Evolutionary conservation across 495 filamentous ascomycete genomes (phyloP), one percentile per base, ranked within the genome.

Genomic region (Hyaloscypha variabilis): DNA sequence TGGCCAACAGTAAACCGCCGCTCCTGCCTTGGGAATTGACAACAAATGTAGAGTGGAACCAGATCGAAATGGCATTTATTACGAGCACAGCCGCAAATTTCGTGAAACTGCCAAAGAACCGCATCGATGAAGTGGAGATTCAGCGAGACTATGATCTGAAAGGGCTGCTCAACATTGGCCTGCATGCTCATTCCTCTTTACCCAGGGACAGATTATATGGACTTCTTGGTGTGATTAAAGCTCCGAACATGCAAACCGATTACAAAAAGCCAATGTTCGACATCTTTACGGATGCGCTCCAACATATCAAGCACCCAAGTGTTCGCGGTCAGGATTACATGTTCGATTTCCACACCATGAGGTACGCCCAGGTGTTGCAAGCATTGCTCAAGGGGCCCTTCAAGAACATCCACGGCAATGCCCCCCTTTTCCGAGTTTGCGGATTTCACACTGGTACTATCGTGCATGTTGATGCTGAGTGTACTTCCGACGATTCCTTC

Each of bases 211-310:
- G 19, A 46, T 10, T 46, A 8, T 46, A 46, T 46, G 39, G 39
- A 46, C 10, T 46, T 19, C 39, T 46, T 46, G 39, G 39, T 8
- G 10, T 46, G 8, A 8, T 46, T 10, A 19, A 46, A 10, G 39
- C 19, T 8, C 39, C 39, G 8, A 19, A 46, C 19, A 46, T 46
- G 39, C 39, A 8, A 46, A 46, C 19, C 39, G 39, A 46, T 46
- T 46, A 46, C 39, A 19, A 46, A 46, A 46, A 46, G 39, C 39
- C 39, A 46, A 46, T 46, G 39, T 46, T 46, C 39, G 39, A 46
- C 10, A 10, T 46, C 39, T 46, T 46, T 19, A 46, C 39, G 10
- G 39, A 46, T 46, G 19, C 19, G 39, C 8, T 46, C 19, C 39
- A 46, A 19, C 19, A 46, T 46, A 46, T 46, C 39, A 46, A 46